A percentile compares a stretch with the other conserved stretches of the same genome.
Evolutionary conservation across 2,329 filamentous ascomycete species (phyloP).

Genomic region (Aspergillus proliferans): DNA sequence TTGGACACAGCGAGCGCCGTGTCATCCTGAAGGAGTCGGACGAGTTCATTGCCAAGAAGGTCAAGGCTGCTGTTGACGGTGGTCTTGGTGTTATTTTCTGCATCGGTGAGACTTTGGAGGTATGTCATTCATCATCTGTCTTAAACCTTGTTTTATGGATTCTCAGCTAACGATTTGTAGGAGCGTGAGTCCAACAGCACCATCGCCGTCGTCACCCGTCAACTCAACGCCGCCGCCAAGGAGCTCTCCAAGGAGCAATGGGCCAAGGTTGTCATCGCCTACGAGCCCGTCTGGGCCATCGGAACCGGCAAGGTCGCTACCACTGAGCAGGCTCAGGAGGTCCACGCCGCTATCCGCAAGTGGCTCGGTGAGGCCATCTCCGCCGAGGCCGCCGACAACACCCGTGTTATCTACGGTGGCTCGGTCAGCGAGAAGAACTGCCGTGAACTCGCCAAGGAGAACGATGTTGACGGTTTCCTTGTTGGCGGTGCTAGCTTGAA

Average conservation of each 20-base stretch:
- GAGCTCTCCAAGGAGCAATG: constrained; percentile 65
- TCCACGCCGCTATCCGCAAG: constrained; percentile 82
- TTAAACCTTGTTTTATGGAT: constrained; percentile 13
- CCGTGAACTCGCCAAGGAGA: constrained; percentile 81
- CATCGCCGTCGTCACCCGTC: constrained; percentile 63
- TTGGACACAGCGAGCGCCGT: constrained; percentile 93
- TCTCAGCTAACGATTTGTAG: constrained; percentile 27
- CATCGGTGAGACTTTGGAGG: constrained; percentile 88
- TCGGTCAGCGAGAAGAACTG: constrained; percentile 99
- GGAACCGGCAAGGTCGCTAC: constrained; percentile 92
- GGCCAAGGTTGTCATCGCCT: constrained; percentile 91
- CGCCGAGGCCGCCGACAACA: constrained; percentile 72
- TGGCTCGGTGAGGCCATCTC: constrained; percentile 76
- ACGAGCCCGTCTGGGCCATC: constrained; percentile 93
- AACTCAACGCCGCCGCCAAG: constrained; percentile 77
- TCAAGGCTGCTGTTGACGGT: constrained; percentile 82
- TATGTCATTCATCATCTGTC: constrained; percentile 24
- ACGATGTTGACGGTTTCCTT: constrained; percentile 96
- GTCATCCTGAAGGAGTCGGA: constrained; percentile 83
- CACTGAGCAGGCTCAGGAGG: constrained; percentile 85
- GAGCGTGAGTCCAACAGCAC: constrained; percentile 82
- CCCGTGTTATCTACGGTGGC: constrained; percentile 92
- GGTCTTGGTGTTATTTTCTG: constrained; percentile 91
- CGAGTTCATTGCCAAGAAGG: constrained; percentile 83
- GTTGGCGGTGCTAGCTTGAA: constrained; percentile 95